Conservation (phyloP, 768 basidiomycete genomes). For the Hericium erinaceus region DNA sequence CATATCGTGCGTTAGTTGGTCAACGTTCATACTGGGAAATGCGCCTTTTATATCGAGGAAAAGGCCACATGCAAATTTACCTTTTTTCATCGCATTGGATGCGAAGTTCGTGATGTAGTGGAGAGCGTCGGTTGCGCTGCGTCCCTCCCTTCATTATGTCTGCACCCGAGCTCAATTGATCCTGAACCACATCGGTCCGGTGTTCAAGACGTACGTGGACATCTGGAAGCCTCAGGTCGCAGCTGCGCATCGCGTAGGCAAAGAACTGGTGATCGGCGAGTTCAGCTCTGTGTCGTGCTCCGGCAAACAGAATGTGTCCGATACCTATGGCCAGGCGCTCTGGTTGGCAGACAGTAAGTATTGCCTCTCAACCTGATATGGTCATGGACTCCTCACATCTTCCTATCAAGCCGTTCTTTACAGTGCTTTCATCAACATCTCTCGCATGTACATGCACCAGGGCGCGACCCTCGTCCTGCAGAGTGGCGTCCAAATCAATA, state of each 20-base stretch:
- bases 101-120: neutral
- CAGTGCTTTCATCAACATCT: constrained; percentile 20
- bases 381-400: constrained; percentile 3
- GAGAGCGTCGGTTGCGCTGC: constrained; percentile 17
- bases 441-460: constrained; percentile 26
- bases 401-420: constrained; percentile 18
- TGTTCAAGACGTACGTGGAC: constrained; percentile 20
- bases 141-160: constrained; percentile 18
- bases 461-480: constrained; percentile 27
- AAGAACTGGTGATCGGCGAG: constrained; percentile 23
- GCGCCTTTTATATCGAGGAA: constrained; percentile 25
- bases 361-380: neutral
- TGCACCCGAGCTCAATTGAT: too few relatives aligned
- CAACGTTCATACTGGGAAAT: constrained; percentile 9
- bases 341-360: constrained; percentile 23
- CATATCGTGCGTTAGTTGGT: neutral
- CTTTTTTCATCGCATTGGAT: constrained; percentile 15
- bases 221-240: constrained; percentile 24
- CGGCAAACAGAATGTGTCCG: constrained; percentile 25
- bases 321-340: constrained; percentile 26
- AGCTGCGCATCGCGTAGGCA: constrained; percentile 17
- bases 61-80: constrained; percentile 23
- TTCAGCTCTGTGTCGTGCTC: constrained; percentile 23
- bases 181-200: neutral
- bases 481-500: constrained; percentile 22